phyloP scores from a whole-genome alignment of 1,139 yeast genomes.

The Kodamaea derodonti region DNA sequence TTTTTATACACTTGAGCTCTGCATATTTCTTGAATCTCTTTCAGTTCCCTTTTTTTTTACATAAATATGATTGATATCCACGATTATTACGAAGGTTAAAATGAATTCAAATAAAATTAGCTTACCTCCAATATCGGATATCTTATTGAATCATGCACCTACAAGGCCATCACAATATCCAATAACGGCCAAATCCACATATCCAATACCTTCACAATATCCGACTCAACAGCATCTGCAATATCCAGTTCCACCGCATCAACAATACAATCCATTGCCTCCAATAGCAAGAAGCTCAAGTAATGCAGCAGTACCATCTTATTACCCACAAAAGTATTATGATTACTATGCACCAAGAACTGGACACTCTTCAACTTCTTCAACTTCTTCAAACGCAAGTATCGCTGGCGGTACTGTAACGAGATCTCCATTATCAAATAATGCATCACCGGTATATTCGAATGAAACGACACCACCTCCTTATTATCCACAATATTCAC shows the following conservation, averaged over 20 bases:
- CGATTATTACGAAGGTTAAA: neutral
- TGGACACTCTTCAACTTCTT: neutral
- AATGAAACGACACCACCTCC: conserved; percentile 14
- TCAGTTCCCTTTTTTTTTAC: conserved; percentile 1
- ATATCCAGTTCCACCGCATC: conserved; percentile 1
- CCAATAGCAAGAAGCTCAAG: conserved; percentile 1
- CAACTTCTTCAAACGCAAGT: neutral
- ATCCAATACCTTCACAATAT: neutral
- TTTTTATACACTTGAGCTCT: neutral
- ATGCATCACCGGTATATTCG: conserved; percentile 13
- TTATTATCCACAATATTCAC: neutral
- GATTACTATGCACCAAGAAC: conserved; percentile 10
- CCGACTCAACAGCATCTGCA: neutral
- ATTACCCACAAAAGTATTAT: conserved; percentile 12
- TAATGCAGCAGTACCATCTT: conserved; percentile 3
- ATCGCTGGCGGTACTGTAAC: conserved; percentile 2
- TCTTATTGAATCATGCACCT: conserved; percentile 14
- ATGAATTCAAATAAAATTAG: conserved; percentile 19
- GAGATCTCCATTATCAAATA: conserved; percentile 13
- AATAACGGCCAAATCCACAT: neutral
- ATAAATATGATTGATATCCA: neutral
- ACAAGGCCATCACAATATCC: conserved; percentile 4
- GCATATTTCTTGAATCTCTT: neutral
- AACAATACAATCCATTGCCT: conserved; percentile 3
- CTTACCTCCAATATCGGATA: conserved; percentile 37